Base-by-base conservation (phyloP, 2,329 filamentous ascomycete species). In the Ampelomyces quisqualis region DNA sequence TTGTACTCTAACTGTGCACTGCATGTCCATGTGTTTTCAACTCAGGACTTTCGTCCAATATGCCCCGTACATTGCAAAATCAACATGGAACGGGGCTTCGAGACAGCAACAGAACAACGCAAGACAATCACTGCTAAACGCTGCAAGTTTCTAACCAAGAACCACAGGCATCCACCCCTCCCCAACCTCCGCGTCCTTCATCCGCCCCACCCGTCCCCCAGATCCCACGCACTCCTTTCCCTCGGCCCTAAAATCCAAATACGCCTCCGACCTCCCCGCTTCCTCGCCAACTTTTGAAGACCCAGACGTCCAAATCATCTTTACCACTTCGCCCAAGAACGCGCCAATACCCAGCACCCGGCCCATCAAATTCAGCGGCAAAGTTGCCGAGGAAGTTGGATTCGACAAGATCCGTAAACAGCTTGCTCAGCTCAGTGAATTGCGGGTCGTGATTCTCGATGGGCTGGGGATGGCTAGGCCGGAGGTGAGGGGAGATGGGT, bases 341-440 rank as follows among this genome's bases (percentile, higher is more conserved):
- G 44, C 50, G 6, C 36, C 11, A 32, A 38, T 10, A 58, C 58
- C 6, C 74, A 76, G 34, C 75, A n/a, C 29, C 29, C 2, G 7
- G 6, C 29, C 80, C 34, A 85, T 95, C 48, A 71, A 85, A 76
- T 77, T 95, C 75, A 71, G 87, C 69, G 76, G 78, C 24, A 97
- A 97, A 70, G 79, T 90, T 13, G 91, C 88, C 4, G 86, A 97
- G 70, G 91, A 97, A 70, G 81, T 97, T 22, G 93, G 93, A 20
- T 97, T 97, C 56, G 90, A 95, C 55, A 96, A 96, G 74, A 88
- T 96, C 53, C 81, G 86, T 29, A 79, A 79, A 52, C 82, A 90
- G 68, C 83, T 94, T 59, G 85, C 90, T 54, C 76, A 85, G 60
- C 74, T 97, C 21, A 75, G 84, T 39, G 87, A 93, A 57, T 77